These are phyloP conservation scores for Scalesia atractyloides DNA, from an alignment of 129 eudicot species.

Conservation along the genomic window DNA sequence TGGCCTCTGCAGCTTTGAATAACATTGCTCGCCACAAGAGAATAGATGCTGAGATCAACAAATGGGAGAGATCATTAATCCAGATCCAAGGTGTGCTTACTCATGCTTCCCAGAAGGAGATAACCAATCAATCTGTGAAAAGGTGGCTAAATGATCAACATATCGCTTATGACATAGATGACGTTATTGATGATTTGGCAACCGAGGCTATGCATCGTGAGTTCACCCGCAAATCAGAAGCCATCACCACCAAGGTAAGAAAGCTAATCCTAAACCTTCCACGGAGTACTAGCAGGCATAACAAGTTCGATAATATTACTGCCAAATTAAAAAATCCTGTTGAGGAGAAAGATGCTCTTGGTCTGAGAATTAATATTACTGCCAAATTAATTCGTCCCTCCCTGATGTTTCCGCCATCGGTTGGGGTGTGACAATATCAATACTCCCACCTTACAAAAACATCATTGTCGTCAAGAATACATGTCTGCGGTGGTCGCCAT, in stretches of 20 bases:
- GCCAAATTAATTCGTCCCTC: too few relatives aligned
- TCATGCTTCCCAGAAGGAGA: background rate
- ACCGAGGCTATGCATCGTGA: background rate
- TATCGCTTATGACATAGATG: constrained; percentile 15
- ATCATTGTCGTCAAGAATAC: too few relatives aligned
- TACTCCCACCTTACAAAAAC: too few relatives aligned
- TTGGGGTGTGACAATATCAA: too few relatives aligned
- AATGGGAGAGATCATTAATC: background rate
- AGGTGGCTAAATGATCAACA: background rate
- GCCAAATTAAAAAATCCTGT: background rate
- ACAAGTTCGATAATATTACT: background rate
- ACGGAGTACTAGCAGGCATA: background rate
- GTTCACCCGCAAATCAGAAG: background rate
- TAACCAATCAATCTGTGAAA: background rate
- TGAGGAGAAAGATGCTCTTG: background rate
- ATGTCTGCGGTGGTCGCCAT: too few relatives aligned
- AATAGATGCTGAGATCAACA: background rate
- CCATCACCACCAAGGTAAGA: background rate
- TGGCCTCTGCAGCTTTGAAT: too few relatives aligned
- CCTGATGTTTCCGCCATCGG: too few relatives aligned
- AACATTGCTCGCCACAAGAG: too few relatives aligned
- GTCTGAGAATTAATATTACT: too few relatives aligned
- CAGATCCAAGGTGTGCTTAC: background rate
- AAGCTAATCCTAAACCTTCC: background rate
- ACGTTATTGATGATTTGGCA: constrained; percentile 13